Conservation (phyloP, 1,284 basidiomycete genomes). For the Schizopora paradoxa region DNA sequence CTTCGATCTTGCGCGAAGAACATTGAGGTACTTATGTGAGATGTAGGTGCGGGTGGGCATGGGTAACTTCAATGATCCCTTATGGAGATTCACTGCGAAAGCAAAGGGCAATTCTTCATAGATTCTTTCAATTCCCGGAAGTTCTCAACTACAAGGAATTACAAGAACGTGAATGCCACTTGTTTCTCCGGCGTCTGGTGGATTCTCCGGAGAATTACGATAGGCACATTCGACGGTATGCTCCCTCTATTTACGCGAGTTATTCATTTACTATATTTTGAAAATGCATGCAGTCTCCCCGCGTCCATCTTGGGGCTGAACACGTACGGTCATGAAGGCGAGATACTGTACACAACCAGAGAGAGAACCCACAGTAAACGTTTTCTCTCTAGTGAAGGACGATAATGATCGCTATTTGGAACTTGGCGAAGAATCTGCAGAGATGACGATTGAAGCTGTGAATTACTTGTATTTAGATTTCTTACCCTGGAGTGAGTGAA, state of each 20-base stretch:
- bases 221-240: constrained; percentile 26
- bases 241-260: background rate
- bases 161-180: constrained; percentile 17
- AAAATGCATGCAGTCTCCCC: constrained; percentile 3
- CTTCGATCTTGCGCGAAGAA: too few species aligned
- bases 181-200: constrained; percentile 27
- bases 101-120: constrained; percentile 6
- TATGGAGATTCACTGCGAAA: constrained; percentile 9
- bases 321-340: background rate
- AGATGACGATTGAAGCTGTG: too few species aligned
- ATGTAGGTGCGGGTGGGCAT: constrained; percentile 7
- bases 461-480: too few species aligned
- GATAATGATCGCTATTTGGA: constrained; percentile 9
- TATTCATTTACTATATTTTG: background rate
- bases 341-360: too few species aligned
- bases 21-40: too few species aligned
- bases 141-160: constrained; percentile 1
- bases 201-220: constrained; percentile 24
- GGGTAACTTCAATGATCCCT: constrained; percentile 6
- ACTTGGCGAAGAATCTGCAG: constrained; percentile 12
- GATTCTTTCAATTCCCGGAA: constrained; percentile 5
- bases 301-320: background rate
- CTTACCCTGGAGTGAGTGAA: too few species aligned
- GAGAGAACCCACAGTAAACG: background rate
- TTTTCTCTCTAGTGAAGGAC: background rate